Percentiles rank a stretch among this genome's conserved stretches.
Conservation (phyloP, 768 basidiomycete species). For the Collybia mongolica region DNA sequence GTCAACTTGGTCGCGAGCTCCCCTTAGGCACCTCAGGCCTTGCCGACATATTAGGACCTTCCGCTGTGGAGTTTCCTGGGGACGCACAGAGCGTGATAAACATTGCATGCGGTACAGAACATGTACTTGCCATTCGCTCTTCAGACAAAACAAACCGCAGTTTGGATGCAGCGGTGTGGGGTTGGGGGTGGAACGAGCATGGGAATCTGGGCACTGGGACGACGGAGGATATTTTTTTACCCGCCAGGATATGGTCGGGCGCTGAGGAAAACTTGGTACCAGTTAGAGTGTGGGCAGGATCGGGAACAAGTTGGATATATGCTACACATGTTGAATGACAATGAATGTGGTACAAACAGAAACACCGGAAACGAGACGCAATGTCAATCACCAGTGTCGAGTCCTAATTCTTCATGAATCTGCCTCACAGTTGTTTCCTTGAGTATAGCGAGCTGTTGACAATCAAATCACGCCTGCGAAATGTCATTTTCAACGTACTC, state of each 20-base stretch:
- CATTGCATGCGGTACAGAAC: conserved; percentile 83
- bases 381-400: conserved; percentile 54
- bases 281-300: conserved; percentile 38
- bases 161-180: conserved; percentile 52
- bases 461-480: conserved; percentile 4
- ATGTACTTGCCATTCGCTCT: conserved; percentile 52
- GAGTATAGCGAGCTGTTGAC: conserved; percentile 63
- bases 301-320: conserved; percentile 48
- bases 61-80: conserved; percentile 27
- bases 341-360: neutral
- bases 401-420: conserved; percentile 70
- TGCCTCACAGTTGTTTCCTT: conserved; percentile 70
- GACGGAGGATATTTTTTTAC: conserved; percentile 49
- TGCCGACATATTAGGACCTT: conserved; percentile 16
- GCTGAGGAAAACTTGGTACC: conserved; percentile 9
- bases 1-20: conserved; percentile 57
- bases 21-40: neutral
- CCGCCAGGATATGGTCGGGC: conserved; percentile 49
- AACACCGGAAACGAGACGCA: neutral
- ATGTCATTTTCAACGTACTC: conserved; percentile 37
- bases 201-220: conserved; percentile 82
- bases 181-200: conserved; percentile 99
- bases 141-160: neutral
- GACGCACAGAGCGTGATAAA: conserved; percentile 13
- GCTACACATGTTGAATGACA: conserved; percentile 11